phyloP scores from a whole-genome alignment of 768 basidiomycete genomes.

The Baorangia bicolor region DNA sequence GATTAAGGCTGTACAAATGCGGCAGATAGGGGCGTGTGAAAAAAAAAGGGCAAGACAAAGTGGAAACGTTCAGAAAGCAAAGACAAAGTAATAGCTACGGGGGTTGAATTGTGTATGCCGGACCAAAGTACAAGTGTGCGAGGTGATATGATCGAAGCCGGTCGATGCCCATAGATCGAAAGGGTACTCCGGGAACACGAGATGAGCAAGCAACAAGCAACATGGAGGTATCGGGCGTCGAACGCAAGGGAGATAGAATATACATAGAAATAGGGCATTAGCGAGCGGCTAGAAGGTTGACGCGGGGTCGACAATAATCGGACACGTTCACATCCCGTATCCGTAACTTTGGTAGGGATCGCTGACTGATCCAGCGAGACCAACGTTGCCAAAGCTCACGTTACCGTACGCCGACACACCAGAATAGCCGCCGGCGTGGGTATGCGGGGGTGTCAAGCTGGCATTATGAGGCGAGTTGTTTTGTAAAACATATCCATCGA shows the following conservation, averaged over 20 bases:
- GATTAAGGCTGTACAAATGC: slow-evolving; percentile 42
- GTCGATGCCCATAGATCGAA: slow-evolving; percentile 36
- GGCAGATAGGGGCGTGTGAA: slow-evolving; percentile 40
- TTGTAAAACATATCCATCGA: slow-evolving; percentile 82
- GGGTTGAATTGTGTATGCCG: slow-evolving; percentile 48
- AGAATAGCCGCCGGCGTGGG: slow-evolving; percentile 55
- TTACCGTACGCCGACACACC: slow-evolving; percentile 52
- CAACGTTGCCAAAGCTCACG: slow-evolving; percentile 50
- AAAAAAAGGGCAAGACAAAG: slow-evolving; percentile 25
- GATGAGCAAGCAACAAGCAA: slow-evolving; percentile 37
- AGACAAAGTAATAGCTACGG: slow-evolving; percentile 37
- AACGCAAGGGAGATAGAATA: slow-evolving; percentile 36
- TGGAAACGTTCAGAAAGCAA: slow-evolving; percentile 37
- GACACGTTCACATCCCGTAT: slow-evolving; percentile 75
- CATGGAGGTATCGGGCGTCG: slow-evolving; percentile 34
- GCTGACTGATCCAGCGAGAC: slow-evolving; percentile 52
- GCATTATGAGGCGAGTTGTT: slow-evolving; percentile 66
- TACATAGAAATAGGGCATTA: slow-evolving; percentile 39
- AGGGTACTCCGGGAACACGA: slow-evolving; percentile 36
- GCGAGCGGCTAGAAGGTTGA: slow-evolving; percentile 22
- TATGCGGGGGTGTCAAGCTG: slow-evolving; percentile 56
- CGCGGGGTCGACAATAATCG: slow-evolving; percentile 22
- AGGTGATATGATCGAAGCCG: slow-evolving; percentile 49
- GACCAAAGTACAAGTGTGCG: slow-evolving; percentile 69
- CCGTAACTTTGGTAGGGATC: slow-evolving; percentile 81